Percentiles rank a stretch among this genome's conserved stretches.
Conservation (phyloP, 805 yeast species). For the Zygoascus biomembranicola region DNA sequence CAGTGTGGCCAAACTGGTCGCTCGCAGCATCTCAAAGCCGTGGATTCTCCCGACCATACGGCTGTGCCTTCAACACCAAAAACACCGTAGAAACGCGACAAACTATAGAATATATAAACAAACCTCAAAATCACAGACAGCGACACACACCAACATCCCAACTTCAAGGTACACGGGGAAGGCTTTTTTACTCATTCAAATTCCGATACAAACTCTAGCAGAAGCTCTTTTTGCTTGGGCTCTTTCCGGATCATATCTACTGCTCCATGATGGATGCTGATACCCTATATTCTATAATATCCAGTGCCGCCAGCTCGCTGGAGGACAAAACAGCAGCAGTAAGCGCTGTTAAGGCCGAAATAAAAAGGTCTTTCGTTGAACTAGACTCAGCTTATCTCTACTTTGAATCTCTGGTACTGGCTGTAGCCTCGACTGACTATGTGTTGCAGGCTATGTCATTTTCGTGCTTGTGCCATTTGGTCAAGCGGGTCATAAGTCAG, state of each 20-base stretch:
- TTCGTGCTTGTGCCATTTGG: constrained; percentile 37
- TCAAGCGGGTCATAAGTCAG: constrained; percentile 37
- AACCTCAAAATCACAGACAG: too few species aligned
- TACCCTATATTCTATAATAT: background rate
- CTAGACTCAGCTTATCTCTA: constrained; percentile 16
- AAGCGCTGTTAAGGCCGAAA: constrained; percentile 16
- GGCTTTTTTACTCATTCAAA: too few species aligned
- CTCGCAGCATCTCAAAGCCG: too few species aligned
- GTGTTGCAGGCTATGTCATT: constrained; percentile 27
- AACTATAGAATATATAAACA: too few species aligned
- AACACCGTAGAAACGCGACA: too few species aligned
- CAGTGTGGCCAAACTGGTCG: too few species aligned
- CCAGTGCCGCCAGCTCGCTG: background rate
- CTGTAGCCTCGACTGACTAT: constrained; percentile 10
- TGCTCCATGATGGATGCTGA: background rate
- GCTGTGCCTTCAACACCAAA: too few species aligned
- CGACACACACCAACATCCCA: too few species aligned
- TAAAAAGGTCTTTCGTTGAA: constrained; percentile 16
- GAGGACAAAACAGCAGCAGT: constrained; percentile 14
- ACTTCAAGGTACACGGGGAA: too few species aligned
- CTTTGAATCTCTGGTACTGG: constrained; percentile 21
- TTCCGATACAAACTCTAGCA: too few species aligned
- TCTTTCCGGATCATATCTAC: background rate
- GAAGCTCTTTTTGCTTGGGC: too few species aligned
- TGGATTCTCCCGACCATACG: too few species aligned